These are phyloP conservation scores for Gymnopilus dilepis DNA, from an alignment of 768 basidiomycete species.

Conservation along the genomic window DNA sequence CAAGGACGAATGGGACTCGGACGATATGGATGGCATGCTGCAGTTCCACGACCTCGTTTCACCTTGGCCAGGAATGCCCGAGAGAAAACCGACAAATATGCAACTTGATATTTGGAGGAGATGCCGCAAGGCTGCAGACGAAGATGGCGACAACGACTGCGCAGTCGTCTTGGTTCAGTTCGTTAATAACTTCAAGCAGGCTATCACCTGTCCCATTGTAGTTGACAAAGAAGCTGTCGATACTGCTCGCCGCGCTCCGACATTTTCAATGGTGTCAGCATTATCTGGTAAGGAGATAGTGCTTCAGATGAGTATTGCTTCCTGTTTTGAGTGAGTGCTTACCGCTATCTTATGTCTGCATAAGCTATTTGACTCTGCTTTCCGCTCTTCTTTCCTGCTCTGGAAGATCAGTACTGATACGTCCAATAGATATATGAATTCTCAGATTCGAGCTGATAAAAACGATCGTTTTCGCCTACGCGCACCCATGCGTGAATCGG, in stretches of 20 bases:
- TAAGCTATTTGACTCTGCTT: neutral
- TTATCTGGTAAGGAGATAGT: slow-evolving; percentile 20
- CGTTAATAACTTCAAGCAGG: slow-evolving; percentile 24
- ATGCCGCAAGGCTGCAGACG: slow-evolving; percentile 15
- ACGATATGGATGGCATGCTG: slow-evolving; percentile 26
- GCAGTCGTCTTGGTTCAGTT: slow-evolving; percentile 24
- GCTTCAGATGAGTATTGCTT: slow-evolving; percentile 19
- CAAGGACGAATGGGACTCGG: slow-evolving; percentile 18
- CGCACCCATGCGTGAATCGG: slow-evolving; percentile 18
- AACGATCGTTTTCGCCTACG: slow-evolving; percentile 20
- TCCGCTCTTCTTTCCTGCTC: neutral
- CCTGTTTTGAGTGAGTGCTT: slow-evolving; percentile 11
- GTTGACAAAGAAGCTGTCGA: slow-evolving; percentile 22
- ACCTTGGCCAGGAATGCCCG: slow-evolving; percentile 13
- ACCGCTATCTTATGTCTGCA: neutral
- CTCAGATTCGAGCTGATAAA: slow-evolving; percentile 25
- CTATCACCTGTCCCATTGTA: slow-evolving; percentile 19
- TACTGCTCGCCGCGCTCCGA: slow-evolving; percentile 13
- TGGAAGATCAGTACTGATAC: neutral
- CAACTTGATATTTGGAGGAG: slow-evolving; percentile 19
- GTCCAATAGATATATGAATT: slow-evolving; percentile 23
- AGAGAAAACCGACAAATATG: neutral
- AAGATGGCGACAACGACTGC: slow-evolving; percentile 18
- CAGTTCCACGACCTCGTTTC: slow-evolving; percentile 23
- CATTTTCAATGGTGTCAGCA: slow-evolving; percentile 21